phyloP scores from a whole-genome alignment of 2,329 filamentous ascomycete species.

The Alternaria consortialis region DNA sequence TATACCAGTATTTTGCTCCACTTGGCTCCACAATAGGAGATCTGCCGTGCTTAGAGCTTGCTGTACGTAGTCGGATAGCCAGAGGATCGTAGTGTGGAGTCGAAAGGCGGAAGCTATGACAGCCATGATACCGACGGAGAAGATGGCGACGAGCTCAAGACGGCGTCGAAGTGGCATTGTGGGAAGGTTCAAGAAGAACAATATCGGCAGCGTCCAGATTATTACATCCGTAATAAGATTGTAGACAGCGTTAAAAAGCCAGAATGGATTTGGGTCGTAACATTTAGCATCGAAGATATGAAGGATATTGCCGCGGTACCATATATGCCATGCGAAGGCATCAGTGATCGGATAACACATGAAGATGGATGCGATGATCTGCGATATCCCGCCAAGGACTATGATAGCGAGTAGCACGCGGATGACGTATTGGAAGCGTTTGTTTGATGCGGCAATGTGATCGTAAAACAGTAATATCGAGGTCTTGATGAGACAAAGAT shows the following conservation, averaged over 20 bases:
- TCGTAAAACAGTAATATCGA: slow-evolving; percentile 47
- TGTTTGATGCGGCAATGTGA: slow-evolving; percentile 39
- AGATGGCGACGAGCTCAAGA: slow-evolving; percentile 56
- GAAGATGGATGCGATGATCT: slow-evolving; percentile 40
- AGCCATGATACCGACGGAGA: slow-evolving; percentile 44
- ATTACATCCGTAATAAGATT: slow-evolving; percentile 54
- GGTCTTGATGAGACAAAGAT: slow-evolving; percentile 42
- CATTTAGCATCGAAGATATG: slow-evolving; percentile 31
- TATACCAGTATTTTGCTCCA: slow-evolving; percentile 44
- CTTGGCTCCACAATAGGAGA: slow-evolving; percentile 44
- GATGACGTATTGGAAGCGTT: slow-evolving; percentile 35
- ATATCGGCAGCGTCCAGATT: slow-evolving; percentile 56
- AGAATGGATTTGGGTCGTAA: slow-evolving; percentile 38
- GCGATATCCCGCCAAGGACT: slow-evolving; percentile 31
- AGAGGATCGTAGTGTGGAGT: slow-evolving; percentile 37
- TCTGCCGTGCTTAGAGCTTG: slow-evolving; percentile 27
- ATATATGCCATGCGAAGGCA: slow-evolving; percentile 37
- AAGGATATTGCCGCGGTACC: slow-evolving; percentile 26
- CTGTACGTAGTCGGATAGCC: slow-evolving; percentile 31
- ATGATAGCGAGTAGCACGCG: slow-evolving; percentile 34
- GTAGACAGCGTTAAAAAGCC: slow-evolving; percentile 50
- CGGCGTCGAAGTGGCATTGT: slow-evolving; percentile 58
- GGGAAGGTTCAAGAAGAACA: slow-evolving; percentile 56
- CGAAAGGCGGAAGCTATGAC: slow-evolving; percentile 43
- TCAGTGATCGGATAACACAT: slow-evolving; percentile 39